These are phyloP conservation scores for Kwoniella shandongensis DNA, from an alignment of 768 basidiomycete species.

Conservation along the genomic window DNA sequence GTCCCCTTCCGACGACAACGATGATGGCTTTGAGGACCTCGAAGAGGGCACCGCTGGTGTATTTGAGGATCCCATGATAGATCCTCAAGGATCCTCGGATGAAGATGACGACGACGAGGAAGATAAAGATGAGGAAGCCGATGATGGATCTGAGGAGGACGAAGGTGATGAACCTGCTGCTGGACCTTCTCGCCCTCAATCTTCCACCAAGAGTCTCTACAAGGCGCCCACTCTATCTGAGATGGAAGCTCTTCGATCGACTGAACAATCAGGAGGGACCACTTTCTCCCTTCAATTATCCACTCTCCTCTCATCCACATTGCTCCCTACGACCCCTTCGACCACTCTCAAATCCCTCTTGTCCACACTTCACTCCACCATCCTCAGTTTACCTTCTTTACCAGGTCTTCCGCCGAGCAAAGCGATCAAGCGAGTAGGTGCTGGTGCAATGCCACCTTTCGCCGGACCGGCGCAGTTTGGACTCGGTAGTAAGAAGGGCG, in stretches of 20 bases:
- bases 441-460: slow-evolving; percentile 71
- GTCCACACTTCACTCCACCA: slow-evolving; percentile 70
- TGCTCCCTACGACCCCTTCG: slow-evolving; percentile 30
- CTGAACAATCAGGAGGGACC: slow-evolving; percentile 57
- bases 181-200: slow-evolving; percentile 26
- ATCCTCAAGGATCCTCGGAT: slow-evolving; percentile 20
- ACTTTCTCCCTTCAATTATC: slow-evolving; percentile 80
- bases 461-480: slow-evolving; percentile 54
- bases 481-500: slow-evolving; percentile 19
- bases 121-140: slow-evolving; percentile 28
- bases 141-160: slow-evolving; percentile 12
- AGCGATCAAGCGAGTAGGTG: slow-evolving; percentile 56
- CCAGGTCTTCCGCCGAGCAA: slow-evolving; percentile 66
- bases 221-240: slow-evolving; percentile 49
- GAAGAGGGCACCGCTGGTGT: slow-evolving; percentile 6
- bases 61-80: slow-evolving; percentile 30
- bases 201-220: slow-evolving; percentile 40
- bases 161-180: slow-evolving; percentile 12
- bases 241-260: slow-evolving; percentile 26
- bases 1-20: slow-evolving; percentile 2
- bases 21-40: slow-evolving; percentile 16
- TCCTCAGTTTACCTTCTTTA: slow-evolving; percentile 64
- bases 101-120: slow-evolving; percentile 27
- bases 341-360: slow-evolving; percentile 61
- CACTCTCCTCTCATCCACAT: slow-evolving; percentile 45